Evolutionary conservation across 495 filamentous ascomycete genomes (phyloP).

Genomic region (Aspergillus bridgeri): DNA sequence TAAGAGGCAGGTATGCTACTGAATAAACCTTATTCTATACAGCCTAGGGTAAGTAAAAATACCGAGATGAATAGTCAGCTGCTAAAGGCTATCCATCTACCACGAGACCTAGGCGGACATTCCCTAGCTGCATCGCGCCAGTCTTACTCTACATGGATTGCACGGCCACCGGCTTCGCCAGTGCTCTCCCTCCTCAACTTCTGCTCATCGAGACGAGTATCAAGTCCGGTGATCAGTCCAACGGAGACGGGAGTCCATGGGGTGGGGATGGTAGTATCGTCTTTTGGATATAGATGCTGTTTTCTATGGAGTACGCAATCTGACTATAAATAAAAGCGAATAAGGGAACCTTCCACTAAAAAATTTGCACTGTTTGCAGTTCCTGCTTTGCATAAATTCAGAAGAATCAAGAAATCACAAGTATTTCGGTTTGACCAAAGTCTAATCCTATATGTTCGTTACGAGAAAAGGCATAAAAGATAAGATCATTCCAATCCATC

Average conservation of each 20-base stretch:
- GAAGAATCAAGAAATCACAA: no score
- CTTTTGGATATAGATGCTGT: background rate
- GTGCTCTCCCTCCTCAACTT: slow-evolving; percentile 1
- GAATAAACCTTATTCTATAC: slow-evolving; percentile 2
- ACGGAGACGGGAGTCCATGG: background rate
- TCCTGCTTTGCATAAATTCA: no score
- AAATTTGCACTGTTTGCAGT: no score
- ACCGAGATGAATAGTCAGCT: slow-evolving; percentile 2
- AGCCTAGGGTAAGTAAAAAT: background rate
- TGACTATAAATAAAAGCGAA: no score
- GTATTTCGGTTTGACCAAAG: no score
- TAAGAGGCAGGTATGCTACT: background rate
- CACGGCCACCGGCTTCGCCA: slow-evolving; percentile 1
- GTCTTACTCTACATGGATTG: slow-evolving; percentile 1
- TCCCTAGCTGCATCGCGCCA: slow-evolving; percentile 7
- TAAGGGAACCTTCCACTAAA: no score
- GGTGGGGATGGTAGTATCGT: slow-evolving; percentile 6
- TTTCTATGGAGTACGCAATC: no score
- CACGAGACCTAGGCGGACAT: slow-evolving; percentile 1
- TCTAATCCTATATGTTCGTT: no score
- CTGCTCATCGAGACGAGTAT: background rate
- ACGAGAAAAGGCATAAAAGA: slow-evolving; percentile 4
- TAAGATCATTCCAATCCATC: slow-evolving; percentile 6
- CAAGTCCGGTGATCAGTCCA: slow-evolving; percentile 4
- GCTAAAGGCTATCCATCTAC: slow-evolving; percentile 5